Conservation (phyloP, 805 yeast species). For the Kodamaea kakaduensis region DNA sequence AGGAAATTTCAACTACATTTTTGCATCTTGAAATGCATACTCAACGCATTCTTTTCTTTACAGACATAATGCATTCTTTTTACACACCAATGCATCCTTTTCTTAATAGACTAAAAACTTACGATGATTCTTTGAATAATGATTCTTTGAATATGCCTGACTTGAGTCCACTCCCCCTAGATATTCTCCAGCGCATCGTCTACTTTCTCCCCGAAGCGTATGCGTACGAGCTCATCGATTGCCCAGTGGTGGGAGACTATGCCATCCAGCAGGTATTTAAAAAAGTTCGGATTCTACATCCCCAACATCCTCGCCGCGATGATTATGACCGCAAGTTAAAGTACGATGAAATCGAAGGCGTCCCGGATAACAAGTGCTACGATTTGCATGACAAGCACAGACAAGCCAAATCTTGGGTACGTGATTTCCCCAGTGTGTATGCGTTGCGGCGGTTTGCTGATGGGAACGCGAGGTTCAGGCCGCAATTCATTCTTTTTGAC, state of each 20-base stretch:
- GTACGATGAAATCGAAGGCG: background rate
- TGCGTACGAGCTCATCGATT: background rate
- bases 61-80: too few relatives aligned
- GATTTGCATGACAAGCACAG: too few relatives aligned
- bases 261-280: background rate
- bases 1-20: too few relatives aligned
- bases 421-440: background rate
- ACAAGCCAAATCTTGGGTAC: too few relatives aligned
- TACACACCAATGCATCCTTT: too few relatives aligned
- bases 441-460: conserved; percentile 1
- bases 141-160: too few relatives aligned
- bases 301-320: background rate
- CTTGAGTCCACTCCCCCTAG: too few relatives aligned
- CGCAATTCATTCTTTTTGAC: background rate
- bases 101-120: too few relatives aligned
- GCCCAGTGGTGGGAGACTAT: background rate
- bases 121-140: too few relatives aligned
- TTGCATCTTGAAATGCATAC: too few relatives aligned
- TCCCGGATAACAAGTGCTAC: too few relatives aligned
- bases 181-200: background rate
- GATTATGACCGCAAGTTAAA: background rate
- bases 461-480: background rate
- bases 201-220: background rate
- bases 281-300: background rate
- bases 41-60: too few relatives aligned